Percentiles rank a stretch among this genome's conserved stretches.
Evolutionary conservation across 1,284 basidiomycete species (phyloP).

Genomic region (Moesziomyces antarcticus): DNA sequence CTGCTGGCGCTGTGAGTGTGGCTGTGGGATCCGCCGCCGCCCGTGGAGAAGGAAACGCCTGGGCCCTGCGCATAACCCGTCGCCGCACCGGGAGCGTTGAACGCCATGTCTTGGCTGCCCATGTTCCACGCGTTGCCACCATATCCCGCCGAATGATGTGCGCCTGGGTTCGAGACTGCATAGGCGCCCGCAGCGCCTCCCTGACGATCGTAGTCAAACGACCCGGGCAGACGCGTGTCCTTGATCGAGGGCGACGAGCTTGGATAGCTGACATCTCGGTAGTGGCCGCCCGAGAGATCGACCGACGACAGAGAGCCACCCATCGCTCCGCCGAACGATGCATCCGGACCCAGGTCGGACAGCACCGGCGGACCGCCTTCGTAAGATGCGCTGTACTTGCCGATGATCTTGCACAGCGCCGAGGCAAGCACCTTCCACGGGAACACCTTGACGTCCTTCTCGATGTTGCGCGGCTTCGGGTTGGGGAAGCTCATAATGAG

Average conservation of each 20-base stretch:
- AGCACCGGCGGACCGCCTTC: slow-evolving; percentile 37
- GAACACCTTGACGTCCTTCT: slow-evolving; percentile 97
- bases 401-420: slow-evolving; percentile 89
- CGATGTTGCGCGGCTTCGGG: slow-evolving; percentile 94
- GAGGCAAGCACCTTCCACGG: slow-evolving; percentile 84
- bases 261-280: slow-evolving; percentile 31
- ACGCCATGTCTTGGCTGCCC: slow-evolving; percentile 30
- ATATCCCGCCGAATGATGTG: slow-evolving; percentile 17
- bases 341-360: slow-evolving; percentile 29
- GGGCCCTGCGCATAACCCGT: slow-evolving; percentile 13
- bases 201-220: slow-evolving; percentile 42
- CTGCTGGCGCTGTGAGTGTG: slow-evolving; percentile 36
- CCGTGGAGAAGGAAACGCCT: slow-evolving; percentile 9
- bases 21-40: slow-evolving; percentile 14
- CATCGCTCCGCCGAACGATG: slow-evolving; percentile 26
- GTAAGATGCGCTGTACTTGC: slow-evolving; percentile 76
- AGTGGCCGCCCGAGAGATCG: slow-evolving; percentile 43
- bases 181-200: slow-evolving; percentile 27
- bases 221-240: slow-evolving; percentile 21
- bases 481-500: slow-evolving; percentile 94
- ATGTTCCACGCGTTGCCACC: slow-evolving; percentile 27
- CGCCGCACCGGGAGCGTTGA: slow-evolving; percentile 11
- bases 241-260: slow-evolving; percentile 28
- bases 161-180: slow-evolving; percentile 12
- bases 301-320: slow-evolving; percentile 21